Percentiles rank a stretch among this genome's conserved stretches.
These are phyloP conservation scores for Chaetomium sp. DNA, from an alignment of 2,329 filamentous ascomycete genomes.

Conservation along the genomic window DNA sequence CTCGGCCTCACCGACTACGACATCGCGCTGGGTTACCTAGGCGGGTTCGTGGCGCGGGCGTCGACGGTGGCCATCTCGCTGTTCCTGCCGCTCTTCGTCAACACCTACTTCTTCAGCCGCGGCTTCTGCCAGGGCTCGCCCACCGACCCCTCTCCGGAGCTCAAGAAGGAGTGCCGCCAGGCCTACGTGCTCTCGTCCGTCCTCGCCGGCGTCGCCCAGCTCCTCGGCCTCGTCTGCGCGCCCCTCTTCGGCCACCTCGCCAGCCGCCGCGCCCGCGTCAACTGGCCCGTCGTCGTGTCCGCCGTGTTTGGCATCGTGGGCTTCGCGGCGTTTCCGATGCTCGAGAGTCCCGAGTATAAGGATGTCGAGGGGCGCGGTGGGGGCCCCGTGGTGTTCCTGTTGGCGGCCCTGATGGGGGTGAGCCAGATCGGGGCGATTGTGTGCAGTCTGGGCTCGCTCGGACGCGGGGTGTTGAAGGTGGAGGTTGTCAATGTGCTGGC, in stretches of 20 bases:
- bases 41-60: conserved; percentile 90
- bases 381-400: conserved; percentile 68
- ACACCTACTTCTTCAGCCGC: conserved; percentile 81
- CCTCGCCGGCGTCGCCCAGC: conserved; percentile 84
- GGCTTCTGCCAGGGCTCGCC: conserved; percentile 74
- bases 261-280: conserved; percentile 54
- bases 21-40: conserved; percentile 86
- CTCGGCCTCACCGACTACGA: conserved; percentile 75
- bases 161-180: conserved; percentile 80
- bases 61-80: conserved; percentile 94
- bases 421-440: conserved; percentile 97
- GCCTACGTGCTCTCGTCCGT: conserved; percentile 89
- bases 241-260: conserved; percentile 85
- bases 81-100: conserved; percentile 91
- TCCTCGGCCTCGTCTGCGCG: conserved; percentile 80
- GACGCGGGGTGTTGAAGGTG: conserved; percentile 70
- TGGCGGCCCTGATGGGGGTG: conserved; percentile 80
- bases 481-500: conserved; percentile 41
- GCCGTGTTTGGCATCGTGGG: conserved; percentile 75
- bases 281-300: conserved; percentile 73
- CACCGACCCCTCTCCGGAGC: conserved; percentile 66
- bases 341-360: conserved; percentile 74
- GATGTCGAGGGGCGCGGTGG: conserved; percentile 67
- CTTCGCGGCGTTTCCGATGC: conserved; percentile 74
- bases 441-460: conserved; percentile 86